A percentile compares a stretch with the other conserved stretches of the same genome.
phyloP scores from a whole-genome alignment of 2,329 filamentous ascomycete species.

The Cordyceps javanica region DNA sequence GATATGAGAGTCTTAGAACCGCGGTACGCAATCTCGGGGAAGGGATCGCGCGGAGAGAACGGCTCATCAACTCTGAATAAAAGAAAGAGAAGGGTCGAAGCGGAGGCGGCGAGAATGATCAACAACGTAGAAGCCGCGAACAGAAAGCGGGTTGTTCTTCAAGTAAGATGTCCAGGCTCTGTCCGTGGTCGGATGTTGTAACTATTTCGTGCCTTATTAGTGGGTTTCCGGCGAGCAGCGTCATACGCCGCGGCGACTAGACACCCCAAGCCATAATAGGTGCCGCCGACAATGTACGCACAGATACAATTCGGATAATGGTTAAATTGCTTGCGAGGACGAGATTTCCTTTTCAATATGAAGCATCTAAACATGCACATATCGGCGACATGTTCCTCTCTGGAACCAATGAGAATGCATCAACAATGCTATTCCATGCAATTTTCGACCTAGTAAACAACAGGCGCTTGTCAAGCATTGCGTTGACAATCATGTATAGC shows the following conservation, averaged over 20 bases:
- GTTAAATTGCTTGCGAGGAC: no score
- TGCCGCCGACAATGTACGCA: no score
- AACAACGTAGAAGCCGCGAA: no score
- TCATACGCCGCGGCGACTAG: neutral
- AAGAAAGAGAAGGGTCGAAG: no score
- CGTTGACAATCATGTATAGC: no score
- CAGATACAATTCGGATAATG: no score
- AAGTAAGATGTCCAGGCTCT: neutral
- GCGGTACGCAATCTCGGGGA: neutral
- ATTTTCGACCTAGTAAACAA: neutral
- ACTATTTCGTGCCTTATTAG: neutral
- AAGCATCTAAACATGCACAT: neutral
- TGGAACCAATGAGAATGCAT: neutral
- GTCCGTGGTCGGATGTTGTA: neutral
- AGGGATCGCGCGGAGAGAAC: neutral
- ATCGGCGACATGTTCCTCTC: no score
- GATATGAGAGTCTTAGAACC: neutral
- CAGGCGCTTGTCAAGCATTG: neutral
- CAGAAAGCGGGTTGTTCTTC: neutral
- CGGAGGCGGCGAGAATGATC: no score
- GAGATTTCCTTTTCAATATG: no score
- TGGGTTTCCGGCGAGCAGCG: conserved; percentile 7
- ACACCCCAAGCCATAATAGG: neutral
- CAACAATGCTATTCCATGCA: neutral
- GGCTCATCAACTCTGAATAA: neutral